Conservation (phyloP, 768 basidiomycete genomes). For the Termitomyces sp. region DNA sequence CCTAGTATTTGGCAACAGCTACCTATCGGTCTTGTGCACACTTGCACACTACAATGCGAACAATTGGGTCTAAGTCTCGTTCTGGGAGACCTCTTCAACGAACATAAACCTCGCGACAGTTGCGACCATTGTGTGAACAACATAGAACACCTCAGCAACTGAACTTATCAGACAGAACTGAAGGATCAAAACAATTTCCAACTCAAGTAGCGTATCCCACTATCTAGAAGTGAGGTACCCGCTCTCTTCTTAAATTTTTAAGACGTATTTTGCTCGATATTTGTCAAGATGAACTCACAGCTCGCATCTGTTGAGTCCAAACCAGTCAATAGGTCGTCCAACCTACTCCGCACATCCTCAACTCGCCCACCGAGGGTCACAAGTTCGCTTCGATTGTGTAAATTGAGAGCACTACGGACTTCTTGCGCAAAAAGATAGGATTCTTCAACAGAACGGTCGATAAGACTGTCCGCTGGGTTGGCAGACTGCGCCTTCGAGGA, state of each 20-base stretch:
- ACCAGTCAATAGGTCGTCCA: constrained; percentile 51
- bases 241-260: neutral
- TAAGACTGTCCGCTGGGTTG: constrained; percentile 14
- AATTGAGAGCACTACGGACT: constrained; percentile 53
- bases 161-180: no score
- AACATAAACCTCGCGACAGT: neutral
- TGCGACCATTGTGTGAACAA: neutral
- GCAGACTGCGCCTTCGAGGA: constrained; percentile 15
- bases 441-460: constrained; percentile 40
- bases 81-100: neutral
- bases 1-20: no score
- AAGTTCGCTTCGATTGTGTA: constrained; percentile 50
- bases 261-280: neutral
- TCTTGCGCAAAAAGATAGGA: constrained; percentile 61
- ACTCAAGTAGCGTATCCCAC: no score
- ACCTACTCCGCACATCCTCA: constrained; percentile 49
- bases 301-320: constrained; percentile 16
- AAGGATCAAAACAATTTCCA: neutral
- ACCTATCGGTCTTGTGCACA: no score
- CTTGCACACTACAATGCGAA: no score
- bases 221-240: neutral
- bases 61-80: neutral
- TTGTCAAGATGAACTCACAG: constrained; percentile 7
- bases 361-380: constrained; percentile 51
- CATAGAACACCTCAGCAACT: neutral